Evolutionary conservation across 768 basidiomycete species (phyloP).

Genomic region (Lactifluus rugatus): DNA sequence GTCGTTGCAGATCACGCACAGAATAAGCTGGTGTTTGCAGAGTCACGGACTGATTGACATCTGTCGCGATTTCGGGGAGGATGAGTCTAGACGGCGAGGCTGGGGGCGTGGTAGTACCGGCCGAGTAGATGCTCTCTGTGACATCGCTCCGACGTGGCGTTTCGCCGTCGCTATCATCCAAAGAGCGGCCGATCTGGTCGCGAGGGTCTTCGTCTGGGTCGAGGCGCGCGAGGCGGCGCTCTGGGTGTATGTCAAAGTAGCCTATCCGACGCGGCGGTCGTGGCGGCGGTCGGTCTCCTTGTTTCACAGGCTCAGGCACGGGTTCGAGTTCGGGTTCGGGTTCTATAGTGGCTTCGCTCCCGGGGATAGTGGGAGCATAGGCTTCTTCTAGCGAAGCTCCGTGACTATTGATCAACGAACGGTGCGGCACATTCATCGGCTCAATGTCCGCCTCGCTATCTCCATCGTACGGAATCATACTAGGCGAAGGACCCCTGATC

Average conservation of each 20-base stretch:
- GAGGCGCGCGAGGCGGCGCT: slow-evolving; percentile 37
- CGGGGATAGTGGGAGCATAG: slow-evolving; percentile 8
- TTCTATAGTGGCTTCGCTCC: not conserved
- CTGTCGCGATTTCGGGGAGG: not conserved
- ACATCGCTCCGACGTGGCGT: slow-evolving; percentile 9
- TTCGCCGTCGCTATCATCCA: slow-evolving; percentile 23
- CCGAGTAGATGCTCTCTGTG: slow-evolving; percentile 11
- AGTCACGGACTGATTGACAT: not conserved
- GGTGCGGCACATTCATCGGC: slow-evolving; percentile 17
- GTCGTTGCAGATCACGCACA: not conserved
- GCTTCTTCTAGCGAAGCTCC: not conserved
- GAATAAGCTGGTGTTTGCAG: not conserved
- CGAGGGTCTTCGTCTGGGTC: not conserved
- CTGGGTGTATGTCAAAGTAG: slow-evolving; percentile 76
- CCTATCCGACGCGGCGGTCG: slow-evolving; percentile 34
- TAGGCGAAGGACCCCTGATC: slow-evolving; percentile 30
- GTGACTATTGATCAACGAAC: slow-evolving; percentile 4
- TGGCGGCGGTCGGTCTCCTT: not conserved
- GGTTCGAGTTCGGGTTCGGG: too few species aligned
- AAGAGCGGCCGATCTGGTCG: slow-evolving; percentile 8
- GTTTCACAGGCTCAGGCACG: too few species aligned
- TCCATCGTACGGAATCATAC: slow-evolving; percentile 34
- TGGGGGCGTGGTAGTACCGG: not conserved
- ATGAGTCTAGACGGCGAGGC: not conserved
- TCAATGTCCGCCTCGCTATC: slow-evolving; percentile 21